A percentile compares a stretch with the other conserved stretches of the same genome.
Evolutionary conservation across 2,329 filamentous ascomycete species (phyloP).

Genomic region (Aspergillus novofumigatus): DNA sequence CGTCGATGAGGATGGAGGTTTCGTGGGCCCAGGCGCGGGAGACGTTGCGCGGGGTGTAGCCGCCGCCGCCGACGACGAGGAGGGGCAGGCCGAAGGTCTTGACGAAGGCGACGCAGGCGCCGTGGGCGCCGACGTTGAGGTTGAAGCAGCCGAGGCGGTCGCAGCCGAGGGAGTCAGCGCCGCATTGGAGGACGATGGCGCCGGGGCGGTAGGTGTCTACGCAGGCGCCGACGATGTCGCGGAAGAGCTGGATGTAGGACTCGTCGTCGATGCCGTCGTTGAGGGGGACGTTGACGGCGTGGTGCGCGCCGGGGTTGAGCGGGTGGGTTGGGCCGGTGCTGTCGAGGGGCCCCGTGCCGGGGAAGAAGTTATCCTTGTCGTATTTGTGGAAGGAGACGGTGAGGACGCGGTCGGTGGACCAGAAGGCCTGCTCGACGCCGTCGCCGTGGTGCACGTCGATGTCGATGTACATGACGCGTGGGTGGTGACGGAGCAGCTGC

Average conservation of each 20-base stretch:
- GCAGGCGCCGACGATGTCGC: constrained; percentile 71
- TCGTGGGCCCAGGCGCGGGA: constrained; percentile 96
- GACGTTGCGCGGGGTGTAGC: constrained; percentile 94
- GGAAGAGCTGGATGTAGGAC: constrained; percentile 82
- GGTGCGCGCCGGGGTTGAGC: constrained; percentile 81
- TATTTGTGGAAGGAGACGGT: constrained; percentile 97
- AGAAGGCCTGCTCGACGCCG: constrained; percentile 86
- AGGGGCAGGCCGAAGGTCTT: constrained; percentile 77
- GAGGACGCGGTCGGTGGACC: constrained; percentile 83
- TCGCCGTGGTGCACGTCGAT: constrained; percentile 92
- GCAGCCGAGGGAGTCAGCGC: constrained; percentile 88
- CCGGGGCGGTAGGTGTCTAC: constrained; percentile 81
- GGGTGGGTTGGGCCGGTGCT: constrained; percentile 80
- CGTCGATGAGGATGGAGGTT: constrained; percentile 81
- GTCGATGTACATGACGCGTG: constrained; percentile 89
- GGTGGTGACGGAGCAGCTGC: constrained; percentile 74
- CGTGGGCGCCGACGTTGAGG: constrained; percentile 90
- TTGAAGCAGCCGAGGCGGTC: constrained; percentile 95
- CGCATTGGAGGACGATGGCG: constrained; percentile 92
- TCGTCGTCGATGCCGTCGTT: constrained; percentile 88
- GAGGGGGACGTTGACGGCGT: constrained; percentile 84
- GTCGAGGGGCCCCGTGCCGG: constrained; percentile 81
- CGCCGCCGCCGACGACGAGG: constrained; percentile 87
- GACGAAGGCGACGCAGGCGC: constrained; percentile 82
- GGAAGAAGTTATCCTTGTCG: constrained; percentile 79